Evolutionary conservation across 2,329 filamentous ascomycete genomes (phyloP), one percentile per base, ranked within the genome.

Genomic region (Colletotrichum chlorophyti): DNA sequence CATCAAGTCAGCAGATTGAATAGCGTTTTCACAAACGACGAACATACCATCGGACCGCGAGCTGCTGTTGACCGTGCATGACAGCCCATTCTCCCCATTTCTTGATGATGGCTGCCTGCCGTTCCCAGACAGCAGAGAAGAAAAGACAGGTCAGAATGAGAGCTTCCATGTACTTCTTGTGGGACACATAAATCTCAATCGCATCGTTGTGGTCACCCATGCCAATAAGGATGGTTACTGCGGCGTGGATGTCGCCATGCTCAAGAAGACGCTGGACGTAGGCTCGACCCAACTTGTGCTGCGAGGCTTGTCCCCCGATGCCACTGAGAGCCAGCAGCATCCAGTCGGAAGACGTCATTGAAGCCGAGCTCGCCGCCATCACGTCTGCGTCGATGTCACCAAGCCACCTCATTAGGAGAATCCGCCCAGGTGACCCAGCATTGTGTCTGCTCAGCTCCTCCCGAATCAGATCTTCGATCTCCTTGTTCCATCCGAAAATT

Each of bases 41-140:
- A 48, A 72, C 76, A 64, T 70, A 81, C 79, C 89, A 98, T 67
- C 93, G 83, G 45, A 97, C 95, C 15, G 95, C 95, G 41, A 99
- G 80, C 66, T 96, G 91, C 64, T 95, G 91, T 67, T 97, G 90
- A 14, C 91, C 90, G 66, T 95, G 89, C 62, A 91, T 88, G 11
- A 97, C 88, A 32, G 94, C 91, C 78, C 91, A 88, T 68, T 97
- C 94, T 57, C 95, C 95, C 95, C 95, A 99, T 78, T 95, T 94
- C 65, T 91, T 87, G 62, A 97, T 87, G 43, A 99, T 85, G 66
- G 91, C 90, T 11, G 90, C 89, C 72, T 97, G 93, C 27, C 94
- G 86, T 67, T 95, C 90, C 95, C 95, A 99, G 60, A 97, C 93
- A 1, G 83, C 78, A 1, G 94, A 93, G 66, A 89, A 92, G 23